Conservation (phyloP, 2,329 filamentous ascomycete species). For the Setomelanomma holmii region DNA sequence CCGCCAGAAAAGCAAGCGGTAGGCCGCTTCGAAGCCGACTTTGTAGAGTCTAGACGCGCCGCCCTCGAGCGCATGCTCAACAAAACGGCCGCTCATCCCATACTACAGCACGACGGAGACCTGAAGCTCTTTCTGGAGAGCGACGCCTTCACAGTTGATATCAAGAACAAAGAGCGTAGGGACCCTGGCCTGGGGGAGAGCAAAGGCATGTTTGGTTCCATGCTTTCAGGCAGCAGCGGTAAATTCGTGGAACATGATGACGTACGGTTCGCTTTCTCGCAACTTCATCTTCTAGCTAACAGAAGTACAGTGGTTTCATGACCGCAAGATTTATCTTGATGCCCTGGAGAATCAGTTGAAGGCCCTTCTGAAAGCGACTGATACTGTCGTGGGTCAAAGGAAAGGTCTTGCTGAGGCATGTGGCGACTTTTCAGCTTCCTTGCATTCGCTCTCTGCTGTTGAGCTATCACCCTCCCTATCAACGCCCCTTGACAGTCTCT, state of each 20-base stretch:
- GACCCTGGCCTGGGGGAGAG: slow-evolving; percentile 86
- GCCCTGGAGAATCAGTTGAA: slow-evolving; percentile 91
- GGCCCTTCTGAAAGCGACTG: slow-evolving; percentile 89
- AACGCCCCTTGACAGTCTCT: slow-evolving; percentile 86
- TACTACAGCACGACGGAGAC: slow-evolving; percentile 90
- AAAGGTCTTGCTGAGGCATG: slow-evolving; percentile 94
- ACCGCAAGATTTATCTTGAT: slow-evolving; percentile 92
- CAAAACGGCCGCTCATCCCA: slow-evolving; percentile 88
- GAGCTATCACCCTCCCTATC: slow-evolving; percentile 90
- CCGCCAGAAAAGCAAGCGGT: slow-evolving; percentile 98
- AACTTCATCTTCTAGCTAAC: slow-evolving; percentile 13
- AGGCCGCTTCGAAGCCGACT: slow-evolving; percentile 93
- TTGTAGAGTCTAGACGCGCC: slow-evolving; percentile 89
- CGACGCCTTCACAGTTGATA: slow-evolving; percentile 92
- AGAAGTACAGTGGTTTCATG: slow-evolving; percentile 84
- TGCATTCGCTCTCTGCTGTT: slow-evolving; percentile 91
- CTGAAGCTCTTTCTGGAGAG: slow-evolving; percentile 97
- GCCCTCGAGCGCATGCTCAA: slow-evolving; percentile 98
- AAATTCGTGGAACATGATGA: slow-evolving; percentile 99
- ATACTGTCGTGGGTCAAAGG: slow-evolving; percentile 88
- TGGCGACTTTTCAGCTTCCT: slow-evolving; percentile 87
- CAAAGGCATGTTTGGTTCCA: slow-evolving; percentile 89
- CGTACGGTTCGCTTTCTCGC: slow-evolving; percentile 58
- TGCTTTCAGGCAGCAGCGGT: slow-evolving; percentile 73
- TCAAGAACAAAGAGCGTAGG: slow-evolving; percentile 96